A percentile compares a stretch with the other conserved stretches of the same genome.
Evolutionary conservation across 305 asterid genomes (phyloP).

Genomic region (Salvia sclarea): DNA sequence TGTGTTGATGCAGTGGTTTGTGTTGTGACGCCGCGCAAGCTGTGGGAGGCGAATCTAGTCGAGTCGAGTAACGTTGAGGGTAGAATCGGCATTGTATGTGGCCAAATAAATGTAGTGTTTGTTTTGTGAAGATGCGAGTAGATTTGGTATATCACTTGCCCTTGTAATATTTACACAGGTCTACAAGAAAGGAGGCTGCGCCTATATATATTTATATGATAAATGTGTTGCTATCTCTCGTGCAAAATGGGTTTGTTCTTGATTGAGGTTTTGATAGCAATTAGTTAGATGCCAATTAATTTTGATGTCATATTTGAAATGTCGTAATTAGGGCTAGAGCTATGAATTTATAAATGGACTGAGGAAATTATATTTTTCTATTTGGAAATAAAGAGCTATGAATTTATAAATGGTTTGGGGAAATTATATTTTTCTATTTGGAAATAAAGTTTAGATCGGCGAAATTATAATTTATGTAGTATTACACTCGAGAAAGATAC

Average conservation of each 20-base stretch:
- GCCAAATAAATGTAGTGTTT: constrained; percentile 47
- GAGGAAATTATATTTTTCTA: no score
- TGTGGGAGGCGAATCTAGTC: constrained; percentile 56
- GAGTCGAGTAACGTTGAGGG: constrained; percentile 27
- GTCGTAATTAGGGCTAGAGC: no score
- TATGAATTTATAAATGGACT: no score
- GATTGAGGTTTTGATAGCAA: not conserved
- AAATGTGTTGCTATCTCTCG: constrained; percentile 20
- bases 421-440: no score
- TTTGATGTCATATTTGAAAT: no score
- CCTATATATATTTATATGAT: not conserved
- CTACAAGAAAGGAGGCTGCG: no score
- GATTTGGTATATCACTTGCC: constrained; percentile 30
- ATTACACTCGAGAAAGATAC: no score
- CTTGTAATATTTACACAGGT: constrained; percentile 23
- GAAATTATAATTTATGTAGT: no score
- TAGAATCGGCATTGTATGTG: constrained; percentile 41
- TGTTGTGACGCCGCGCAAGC: constrained; percentile 50
- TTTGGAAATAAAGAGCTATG: no score
- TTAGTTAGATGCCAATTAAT: not conserved
- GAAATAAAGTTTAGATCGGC: no score
- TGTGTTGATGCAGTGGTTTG: constrained; percentile 44
- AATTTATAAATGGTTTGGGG: no score
- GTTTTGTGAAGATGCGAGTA: constrained; percentile 37
- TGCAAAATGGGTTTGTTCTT: not conserved